Base-by-base conservation (phyloP, 805 yeast genomes). In the Kuraishia capsulata region DNA sequence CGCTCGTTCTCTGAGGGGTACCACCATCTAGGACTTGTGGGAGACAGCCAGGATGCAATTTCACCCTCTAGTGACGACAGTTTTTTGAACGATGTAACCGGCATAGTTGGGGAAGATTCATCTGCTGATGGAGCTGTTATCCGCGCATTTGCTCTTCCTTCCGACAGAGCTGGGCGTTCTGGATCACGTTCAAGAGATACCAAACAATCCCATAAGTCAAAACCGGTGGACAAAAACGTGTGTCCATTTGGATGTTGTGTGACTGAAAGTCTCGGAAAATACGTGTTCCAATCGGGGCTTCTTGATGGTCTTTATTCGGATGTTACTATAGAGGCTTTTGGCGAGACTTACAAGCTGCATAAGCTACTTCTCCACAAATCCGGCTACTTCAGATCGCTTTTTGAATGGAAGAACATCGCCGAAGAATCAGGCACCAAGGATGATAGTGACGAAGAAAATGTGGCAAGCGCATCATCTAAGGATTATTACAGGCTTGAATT, bases 301-400 rank as follows among this genome's bases (percentile, higher is more conserved):
- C 39, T 65, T 5, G 62, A 65, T 30, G 76, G 76, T 0, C 61
- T 59, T 2, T 69, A 71, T 40, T 64, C 71, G 1, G 78, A 73
- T 50, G 68, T 73, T 26, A 59, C 69, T 0, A 52, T 74, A 8
- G 49, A 42, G 40, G 78, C 76, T 2, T 74, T 74, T 47, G 67
- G 61, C 3, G 53, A 56, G 19, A 53, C 53, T 13, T 75, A 72
- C 47, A 49, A 48, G n/a, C 50, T 75, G 2, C 81, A 74, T 44
- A 56, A 60, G 42, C 42, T 75, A 33, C 54, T 74, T 9, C 52
- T 74, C 31, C 62, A 61, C 37, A 57, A 69, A 39, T 59, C 73
- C 40, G 71, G 69, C 0, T 74, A 70, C 44, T 74, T 74, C 47
- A 52, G 59, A 14, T 57, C 69, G 3, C 42, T 74, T 34, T 67